phyloP scores from a whole-genome alignment of 768 basidiomycete genomes.

The Cystobasidium onofrii region DNA sequence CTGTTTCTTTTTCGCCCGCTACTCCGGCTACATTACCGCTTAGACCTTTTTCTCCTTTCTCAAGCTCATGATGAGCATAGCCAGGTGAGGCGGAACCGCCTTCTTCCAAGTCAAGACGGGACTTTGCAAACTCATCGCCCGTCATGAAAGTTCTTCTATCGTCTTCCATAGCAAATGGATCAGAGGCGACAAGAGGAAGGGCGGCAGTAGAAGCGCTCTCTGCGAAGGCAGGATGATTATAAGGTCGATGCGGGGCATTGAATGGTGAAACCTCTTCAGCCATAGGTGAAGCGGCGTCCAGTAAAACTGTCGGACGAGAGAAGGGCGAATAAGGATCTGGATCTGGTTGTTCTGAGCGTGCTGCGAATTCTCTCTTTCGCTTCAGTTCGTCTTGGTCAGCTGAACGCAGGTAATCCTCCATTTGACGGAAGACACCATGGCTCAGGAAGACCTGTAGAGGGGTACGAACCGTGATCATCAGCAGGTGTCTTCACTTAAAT shows the following conservation, averaged over 20 bases:
- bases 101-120: slow-evolving; percentile 18
- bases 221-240: slow-evolving; percentile 24
- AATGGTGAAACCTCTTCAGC: slow-evolving; percentile 14
- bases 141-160: slow-evolving; percentile 45
- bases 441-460: slow-evolving; percentile 81
- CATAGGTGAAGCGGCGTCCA: slow-evolving; percentile 17
- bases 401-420: slow-evolving; percentile 78
- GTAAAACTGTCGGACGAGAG: slow-evolving; percentile 10
- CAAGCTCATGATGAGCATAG: not conserved
- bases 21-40: not conserved
- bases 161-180: slow-evolving; percentile 70
- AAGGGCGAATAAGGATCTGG: slow-evolving; percentile 46
- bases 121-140: slow-evolving; percentile 20
- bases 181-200: slow-evolving; percentile 73
- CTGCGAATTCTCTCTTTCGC: slow-evolving; percentile 63
- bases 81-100: slow-evolving; percentile 9
- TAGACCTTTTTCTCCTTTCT: slow-evolving; percentile 1
- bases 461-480: no score
- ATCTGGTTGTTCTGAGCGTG: slow-evolving; percentile 52
- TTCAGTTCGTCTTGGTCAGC: slow-evolving; percentile 79
- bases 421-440: slow-evolving; percentile 70
- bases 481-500: no score
- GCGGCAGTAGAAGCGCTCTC: slow-evolving; percentile 59
- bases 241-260: slow-evolving; percentile 26
- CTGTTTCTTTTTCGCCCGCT: slow-evolving; percentile 37